phyloP scores from a whole-genome alignment of 257 asterid genomes.

The Lavandula angustifolia region DNA sequence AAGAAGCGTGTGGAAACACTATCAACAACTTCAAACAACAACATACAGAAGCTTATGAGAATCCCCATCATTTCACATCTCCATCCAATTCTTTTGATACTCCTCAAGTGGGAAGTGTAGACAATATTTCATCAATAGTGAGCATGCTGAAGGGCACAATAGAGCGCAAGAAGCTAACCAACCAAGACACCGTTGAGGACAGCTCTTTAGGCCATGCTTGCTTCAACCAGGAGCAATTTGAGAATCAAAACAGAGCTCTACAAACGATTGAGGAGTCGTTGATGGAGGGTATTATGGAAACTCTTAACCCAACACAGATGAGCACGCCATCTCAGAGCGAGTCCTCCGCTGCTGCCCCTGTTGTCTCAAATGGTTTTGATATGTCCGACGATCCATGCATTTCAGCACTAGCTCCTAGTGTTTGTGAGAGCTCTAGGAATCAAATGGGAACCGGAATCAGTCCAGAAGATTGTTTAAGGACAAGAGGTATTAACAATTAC shows the following conservation, averaged over 20 bases:
- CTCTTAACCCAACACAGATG: constrained; percentile 47
- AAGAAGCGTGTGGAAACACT: constrained; percentile 41
- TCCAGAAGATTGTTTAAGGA: constrained; percentile 49
- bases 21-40: constrained; percentile 43
- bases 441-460: constrained; percentile 48
- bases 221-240: constrained; percentile 45
- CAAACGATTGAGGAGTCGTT: constrained; percentile 54
- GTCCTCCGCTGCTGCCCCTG: constrained; percentile 70
- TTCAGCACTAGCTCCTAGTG: constrained; percentile 58
- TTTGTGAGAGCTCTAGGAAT: constrained; percentile 61
- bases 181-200: constrained; percentile 40
- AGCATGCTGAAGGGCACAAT: constrained; percentile 90
- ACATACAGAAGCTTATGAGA: constrained; percentile 24
- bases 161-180: constrained; percentile 43
- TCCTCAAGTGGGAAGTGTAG: constrained; percentile 46
- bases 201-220: constrained; percentile 25
- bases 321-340: constrained; percentile 75
- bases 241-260: constrained; percentile 45
- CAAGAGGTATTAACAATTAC: constrained; percentile 36
- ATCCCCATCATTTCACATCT: constrained; percentile 41
- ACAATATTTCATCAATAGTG: constrained; percentile 78
- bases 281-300: constrained; percentile 52
- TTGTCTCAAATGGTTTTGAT: constrained; percentile 57
- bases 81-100: constrained; percentile 53
- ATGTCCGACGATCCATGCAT: constrained; percentile 59